A percentile compares a stretch with the other conserved stretches of the same genome.
Conservation (phyloP, 148 eudicot genomes). For the Diospyros lotus region DNA sequence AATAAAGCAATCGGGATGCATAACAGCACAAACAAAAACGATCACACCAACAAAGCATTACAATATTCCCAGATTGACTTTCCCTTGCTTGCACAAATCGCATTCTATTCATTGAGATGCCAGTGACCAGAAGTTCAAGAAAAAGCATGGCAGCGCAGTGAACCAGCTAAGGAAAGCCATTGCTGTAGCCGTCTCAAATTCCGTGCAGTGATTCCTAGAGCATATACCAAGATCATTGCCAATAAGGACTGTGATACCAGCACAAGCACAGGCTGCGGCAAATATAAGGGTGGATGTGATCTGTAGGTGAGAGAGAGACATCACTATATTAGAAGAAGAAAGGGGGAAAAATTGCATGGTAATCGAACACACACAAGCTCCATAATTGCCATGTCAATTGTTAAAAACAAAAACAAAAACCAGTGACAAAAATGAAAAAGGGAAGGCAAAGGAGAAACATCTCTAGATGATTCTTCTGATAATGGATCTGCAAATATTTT, state of each 20-base stretch:
- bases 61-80: background rate
- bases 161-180: conserved; percentile 96
- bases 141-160: conserved; percentile 72
- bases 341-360: no score
- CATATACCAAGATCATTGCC: conserved; percentile 70
- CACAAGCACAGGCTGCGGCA: conserved; percentile 94
- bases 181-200: conserved; percentile 85
- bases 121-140: conserved; percentile 86
- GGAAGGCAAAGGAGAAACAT: no score
- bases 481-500: background rate
- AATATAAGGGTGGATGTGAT: conserved; percentile 79
- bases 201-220: conserved; percentile 60
- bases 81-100: background rate
- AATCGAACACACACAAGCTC: background rate
- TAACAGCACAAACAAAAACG: background rate
- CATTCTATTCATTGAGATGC: conserved; percentile 51
- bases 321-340: no score
- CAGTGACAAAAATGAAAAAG: no score
- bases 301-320: conserved; percentile 35
- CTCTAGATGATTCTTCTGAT: background rate
- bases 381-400: background rate
- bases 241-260: conserved; percentile 92
- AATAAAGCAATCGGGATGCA: background rate
- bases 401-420: background rate
- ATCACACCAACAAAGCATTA: background rate